Conservation (phyloP, 2,329 filamentous ascomycete species). For the Colletotrichum somersetense region DNA sequence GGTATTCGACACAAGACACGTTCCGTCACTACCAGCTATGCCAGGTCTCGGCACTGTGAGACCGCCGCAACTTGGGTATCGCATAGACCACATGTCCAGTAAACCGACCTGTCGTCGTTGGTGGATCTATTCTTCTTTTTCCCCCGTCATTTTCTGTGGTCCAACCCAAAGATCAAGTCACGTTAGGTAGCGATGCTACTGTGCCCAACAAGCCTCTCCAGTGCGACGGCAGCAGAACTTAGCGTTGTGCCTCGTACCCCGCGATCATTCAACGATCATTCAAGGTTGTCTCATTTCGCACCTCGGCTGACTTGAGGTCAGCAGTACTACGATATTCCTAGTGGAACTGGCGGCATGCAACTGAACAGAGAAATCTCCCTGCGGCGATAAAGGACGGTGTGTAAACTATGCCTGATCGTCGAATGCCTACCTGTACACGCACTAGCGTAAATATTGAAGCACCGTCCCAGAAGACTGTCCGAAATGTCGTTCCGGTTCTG, state of each 20-base stretch:
- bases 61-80: constrained; percentile 23
- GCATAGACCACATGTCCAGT: constrained; percentile 29
- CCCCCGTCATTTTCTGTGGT: background rate
- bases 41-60: constrained; percentile 38
- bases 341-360: background rate
- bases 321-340: background rate
- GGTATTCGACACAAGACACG: constrained; percentile 52
- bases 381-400: background rate
- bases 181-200: constrained; percentile 1
- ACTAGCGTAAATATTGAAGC: background rate
- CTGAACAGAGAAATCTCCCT: background rate
- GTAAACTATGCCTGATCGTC: background rate
- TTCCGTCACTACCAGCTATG: constrained; percentile 45
- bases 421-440: background rate
- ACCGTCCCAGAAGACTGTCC: background rate
- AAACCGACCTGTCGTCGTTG: background rate
- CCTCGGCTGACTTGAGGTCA: background rate
- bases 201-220: background rate
- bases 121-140: background rate
- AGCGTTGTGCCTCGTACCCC: background rate
- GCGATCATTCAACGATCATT: background rate
- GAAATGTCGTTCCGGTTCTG: background rate
- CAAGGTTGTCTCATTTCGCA: constrained; percentile 3
- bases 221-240: background rate
- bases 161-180: background rate